Conservation (phyloP, 192 early-diverging fungal species). For the Coemansia sp. region DNA sequence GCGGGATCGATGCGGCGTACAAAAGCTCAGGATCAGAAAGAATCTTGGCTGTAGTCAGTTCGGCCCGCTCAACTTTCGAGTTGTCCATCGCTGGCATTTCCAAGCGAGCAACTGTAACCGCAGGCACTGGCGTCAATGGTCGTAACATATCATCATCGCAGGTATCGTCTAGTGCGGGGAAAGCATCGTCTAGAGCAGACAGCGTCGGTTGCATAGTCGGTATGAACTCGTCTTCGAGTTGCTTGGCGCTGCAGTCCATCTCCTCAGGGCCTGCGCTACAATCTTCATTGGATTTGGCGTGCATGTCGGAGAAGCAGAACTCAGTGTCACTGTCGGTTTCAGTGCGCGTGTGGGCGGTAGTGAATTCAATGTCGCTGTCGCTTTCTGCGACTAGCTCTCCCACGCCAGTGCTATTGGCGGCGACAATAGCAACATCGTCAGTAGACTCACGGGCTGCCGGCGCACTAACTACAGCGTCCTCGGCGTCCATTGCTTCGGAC, state of each 20-base stretch:
- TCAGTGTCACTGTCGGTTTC: constrained; percentile 1
- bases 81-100: constrained; percentile 4
- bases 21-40: constrained; percentile 44
- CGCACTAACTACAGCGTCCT: background rate
- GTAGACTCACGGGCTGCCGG: background rate
- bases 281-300: background rate
- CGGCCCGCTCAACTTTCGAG: constrained; percentile 13
- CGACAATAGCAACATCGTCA: background rate
- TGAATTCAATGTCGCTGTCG: constrained; percentile 29
- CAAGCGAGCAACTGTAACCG: background rate
- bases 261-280: background rate
- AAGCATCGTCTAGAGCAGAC: background rate
- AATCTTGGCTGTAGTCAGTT: constrained; percentile 44
- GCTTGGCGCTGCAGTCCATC: background rate
- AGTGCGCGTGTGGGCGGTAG: constrained; percentile 5
- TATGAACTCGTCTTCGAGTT: background rate
- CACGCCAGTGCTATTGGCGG: background rate
- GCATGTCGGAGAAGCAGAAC: background rate
- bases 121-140: background rate
- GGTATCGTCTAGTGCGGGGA: background rate
- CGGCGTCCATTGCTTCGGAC: background rate
- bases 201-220: background rate
- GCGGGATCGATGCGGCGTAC: constrained; percentile 49
- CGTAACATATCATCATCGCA: background rate
- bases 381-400: background rate